Base-by-base conservation (phyloP, 2,329 filamentous ascomycete species). In the Elsinoe batatas region DNA sequence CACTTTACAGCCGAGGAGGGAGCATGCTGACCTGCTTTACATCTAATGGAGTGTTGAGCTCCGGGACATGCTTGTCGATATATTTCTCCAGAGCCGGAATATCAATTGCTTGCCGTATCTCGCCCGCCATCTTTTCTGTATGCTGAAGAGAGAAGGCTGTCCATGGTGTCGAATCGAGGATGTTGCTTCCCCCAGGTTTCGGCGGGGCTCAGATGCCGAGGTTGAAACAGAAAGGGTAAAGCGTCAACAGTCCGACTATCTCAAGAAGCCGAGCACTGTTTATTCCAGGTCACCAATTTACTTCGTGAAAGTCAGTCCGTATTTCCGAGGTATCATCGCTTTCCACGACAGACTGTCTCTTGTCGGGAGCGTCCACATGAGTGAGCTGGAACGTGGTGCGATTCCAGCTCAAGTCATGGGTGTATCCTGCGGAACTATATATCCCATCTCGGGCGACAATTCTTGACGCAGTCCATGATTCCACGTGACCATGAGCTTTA, bases 81-180 rank as follows among this genome's bases (percentile, higher is more conserved):
- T 91, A 98, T 60, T 76, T 79, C 75, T 91, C 86, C 56, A 98
- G 77, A 13, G 87, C 82, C 65, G 79, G 74, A 64, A 91, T 73
- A 68, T 97, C 88, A 67, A 98, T 94, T 42, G 88, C 88, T 69
- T 98, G 93, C 69, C 93, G 84, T 57, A 98, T 84, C 60, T 79
- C 78, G 64, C 91, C 91, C 54, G 93, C 91, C 91, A 96, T 85
- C 47, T 55, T 58, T 18, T 13, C 32, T 36, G 13, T 49, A 15
- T 49, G 44, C 44, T 49, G 17, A 3, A n/a, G n/a, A 15, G 20
- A 11, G 15, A 26, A 8, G 13, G 26, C 10, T 11, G 26, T 20
- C 6, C 44, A 49, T 49, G 26, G 44, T 35, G 15, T 49, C 33
- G 44, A 13, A 49, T 33, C 10, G 47, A 51, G 47, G 47, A 37